These are phyloP conservation scores for Fusarium buharicum DNA, from an alignment of 2,329 filamentous ascomycete genomes.

Conservation along the genomic window DNA sequence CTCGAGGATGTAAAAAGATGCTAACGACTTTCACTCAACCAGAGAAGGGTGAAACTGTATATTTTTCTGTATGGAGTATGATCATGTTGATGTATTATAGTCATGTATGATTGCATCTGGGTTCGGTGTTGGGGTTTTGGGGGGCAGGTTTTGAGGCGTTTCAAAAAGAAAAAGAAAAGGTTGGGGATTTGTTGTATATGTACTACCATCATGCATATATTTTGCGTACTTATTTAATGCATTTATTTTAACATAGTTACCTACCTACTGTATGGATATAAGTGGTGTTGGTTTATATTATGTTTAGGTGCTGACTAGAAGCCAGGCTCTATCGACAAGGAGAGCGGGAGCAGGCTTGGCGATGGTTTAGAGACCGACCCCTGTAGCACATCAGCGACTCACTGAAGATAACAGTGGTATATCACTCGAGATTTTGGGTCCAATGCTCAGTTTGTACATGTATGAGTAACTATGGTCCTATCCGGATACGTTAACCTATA, in stretches of 20 bases:
- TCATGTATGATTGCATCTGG: conserved; percentile 31
- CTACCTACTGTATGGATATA: background rate
- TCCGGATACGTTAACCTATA: too few relatives aligned
- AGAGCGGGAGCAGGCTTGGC: conserved; percentile 29
- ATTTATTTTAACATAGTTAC: background rate
- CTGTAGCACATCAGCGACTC: conserved; percentile 31
- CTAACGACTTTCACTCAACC: background rate
- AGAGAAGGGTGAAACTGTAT: conserved; percentile 1
- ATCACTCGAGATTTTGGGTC: too few relatives aligned
- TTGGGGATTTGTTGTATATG: conserved; percentile 1
- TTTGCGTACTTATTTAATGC: conserved; percentile 1
- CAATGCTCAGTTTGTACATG: too few relatives aligned
- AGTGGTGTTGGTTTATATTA: background rate
- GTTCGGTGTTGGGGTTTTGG: conserved; percentile 22
- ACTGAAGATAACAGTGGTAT: background rate
- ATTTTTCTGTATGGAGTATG: conserved; percentile 8
- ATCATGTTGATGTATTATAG: conserved; percentile 23
- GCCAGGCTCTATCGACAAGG: conserved; percentile 15
- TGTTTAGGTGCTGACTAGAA: background rate
- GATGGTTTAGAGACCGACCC: conserved; percentile 25
- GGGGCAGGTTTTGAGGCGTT: conserved; percentile 16
- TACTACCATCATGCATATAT: background rate
- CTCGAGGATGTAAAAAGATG: conserved; percentile 41
- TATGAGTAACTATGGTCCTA: too few relatives aligned
- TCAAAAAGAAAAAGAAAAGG: conserved; percentile 8